Percentiles rank a stretch among this genome's conserved stretches.
phyloP scores from a whole-genome alignment of 2,329 filamentous ascomycete species.

The Alternaria sp. region DNA sequence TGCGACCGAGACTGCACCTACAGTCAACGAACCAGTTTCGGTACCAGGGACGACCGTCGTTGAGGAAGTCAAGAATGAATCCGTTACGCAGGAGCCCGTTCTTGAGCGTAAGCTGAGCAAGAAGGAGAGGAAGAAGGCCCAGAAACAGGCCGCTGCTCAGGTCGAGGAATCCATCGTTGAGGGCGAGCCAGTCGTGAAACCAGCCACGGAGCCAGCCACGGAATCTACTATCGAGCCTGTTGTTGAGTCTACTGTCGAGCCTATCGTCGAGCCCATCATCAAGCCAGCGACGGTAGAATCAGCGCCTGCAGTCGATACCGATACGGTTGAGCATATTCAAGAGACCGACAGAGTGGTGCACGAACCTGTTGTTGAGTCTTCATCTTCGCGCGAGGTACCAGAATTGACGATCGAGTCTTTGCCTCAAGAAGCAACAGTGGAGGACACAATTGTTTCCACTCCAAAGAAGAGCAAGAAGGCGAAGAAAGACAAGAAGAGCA shows the following conservation, averaged over 20 bases:
- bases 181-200: background rate
- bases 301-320: background rate
- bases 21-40: background rate
- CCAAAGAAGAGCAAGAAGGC: conserved; percentile 34
- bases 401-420: conserved; percentile 8
- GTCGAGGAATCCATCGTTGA: conserved; percentile 16
- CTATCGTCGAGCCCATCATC: background rate
- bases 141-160: conserved; percentile 25
- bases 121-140: conserved; percentile 43
- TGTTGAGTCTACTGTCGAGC: background rate
- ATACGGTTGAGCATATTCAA: background rate
- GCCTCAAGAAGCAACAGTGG: conserved; percentile 9
- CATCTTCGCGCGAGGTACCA: background rate
- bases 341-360: background rate
- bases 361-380: background rate
- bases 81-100: conserved; percentile 19
- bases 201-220: background rate
- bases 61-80: conserved; percentile 2
- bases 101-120: conserved; percentile 43
- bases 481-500: conserved; percentile 42
- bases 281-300: background rate
- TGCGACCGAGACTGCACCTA: conserved; percentile 2
- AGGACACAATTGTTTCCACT: conserved; percentile 20
- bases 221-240: background rate
- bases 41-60: background rate